phyloP scores from a whole-genome alignment of 1,284 basidiomycete species.

The Trichosporon coremiiforme region DNA sequence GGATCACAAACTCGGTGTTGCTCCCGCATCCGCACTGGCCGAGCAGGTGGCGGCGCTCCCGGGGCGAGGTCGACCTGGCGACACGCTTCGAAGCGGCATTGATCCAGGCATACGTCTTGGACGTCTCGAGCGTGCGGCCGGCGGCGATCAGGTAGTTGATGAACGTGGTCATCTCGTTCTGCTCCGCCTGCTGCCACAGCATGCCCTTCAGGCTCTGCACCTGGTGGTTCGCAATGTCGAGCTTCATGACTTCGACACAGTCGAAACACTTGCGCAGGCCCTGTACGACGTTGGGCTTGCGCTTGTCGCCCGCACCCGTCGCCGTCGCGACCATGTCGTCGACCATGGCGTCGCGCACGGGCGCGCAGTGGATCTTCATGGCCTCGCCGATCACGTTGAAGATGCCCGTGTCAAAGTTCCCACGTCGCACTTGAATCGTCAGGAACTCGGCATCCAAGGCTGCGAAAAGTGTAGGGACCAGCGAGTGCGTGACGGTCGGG shows the following conservation, averaged over 20 bases:
- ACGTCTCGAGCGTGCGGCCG: constrained; percentile 33
- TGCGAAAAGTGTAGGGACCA: constrained; percentile 55
- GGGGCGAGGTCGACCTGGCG: constrained; percentile 33
- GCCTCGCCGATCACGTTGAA: constrained; percentile 77
- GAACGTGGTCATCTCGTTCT: constrained; percentile 79
- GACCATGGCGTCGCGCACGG: constrained; percentile 82
- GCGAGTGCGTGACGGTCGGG: constrained; percentile 61
- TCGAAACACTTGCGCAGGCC: constrained; percentile 85
- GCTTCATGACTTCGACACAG: constrained; percentile 91
- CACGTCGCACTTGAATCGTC: constrained; percentile 74
- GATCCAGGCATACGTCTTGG: constrained; percentile 46
- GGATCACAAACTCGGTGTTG: constrained; percentile 46
- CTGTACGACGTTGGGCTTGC: constrained; percentile 63
- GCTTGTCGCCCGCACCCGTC: constrained; percentile 55
- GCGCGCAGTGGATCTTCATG: constrained; percentile 87
- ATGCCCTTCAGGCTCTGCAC: constrained; percentile 82
- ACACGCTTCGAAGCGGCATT: constrained; percentile 44
- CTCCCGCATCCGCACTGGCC: constrained; percentile 36
- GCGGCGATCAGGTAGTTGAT: constrained; percentile 48
- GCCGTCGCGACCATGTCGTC: constrained; percentile 79
- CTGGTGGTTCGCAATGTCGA: constrained; percentile 95
- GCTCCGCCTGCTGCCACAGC: constrained; percentile 75
- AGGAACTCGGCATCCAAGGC: constrained; percentile 65
- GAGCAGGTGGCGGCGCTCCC: constrained; percentile 38
- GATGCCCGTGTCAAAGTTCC: constrained; percentile 76